Percentiles rank a stretch among this genome's conserved stretches.
phyloP scores from a whole-genome alignment of 139 green algal species.

The Picochlorum sp. region DNA sequence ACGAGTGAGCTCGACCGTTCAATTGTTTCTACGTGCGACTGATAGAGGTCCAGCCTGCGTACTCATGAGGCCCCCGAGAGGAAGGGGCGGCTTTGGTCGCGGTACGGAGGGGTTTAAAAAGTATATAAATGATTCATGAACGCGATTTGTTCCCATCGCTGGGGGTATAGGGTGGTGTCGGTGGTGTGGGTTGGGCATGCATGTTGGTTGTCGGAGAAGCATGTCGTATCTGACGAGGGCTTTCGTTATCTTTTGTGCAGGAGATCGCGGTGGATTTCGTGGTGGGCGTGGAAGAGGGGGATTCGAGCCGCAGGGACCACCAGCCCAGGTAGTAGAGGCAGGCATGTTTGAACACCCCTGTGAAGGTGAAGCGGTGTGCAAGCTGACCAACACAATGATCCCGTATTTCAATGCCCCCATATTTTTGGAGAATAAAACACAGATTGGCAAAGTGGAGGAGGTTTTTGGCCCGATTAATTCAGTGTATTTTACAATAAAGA shows the following conservation, averaged over 20 bases:
- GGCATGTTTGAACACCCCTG: constrained; percentile 88
- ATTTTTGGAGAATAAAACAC: constrained; percentile 96
- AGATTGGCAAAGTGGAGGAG: constrained; percentile 97
- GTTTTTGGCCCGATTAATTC: constrained; percentile 94
- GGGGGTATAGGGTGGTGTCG: too few species aligned
- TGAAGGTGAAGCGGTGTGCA: constrained; percentile 94
- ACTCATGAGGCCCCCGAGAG: constrained; percentile 12
- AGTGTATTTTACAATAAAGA: constrained; percentile 92
- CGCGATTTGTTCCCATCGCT: too few species aligned
- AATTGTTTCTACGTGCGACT: not conserved
- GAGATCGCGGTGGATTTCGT: constrained; percentile 18
- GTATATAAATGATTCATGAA: not conserved
- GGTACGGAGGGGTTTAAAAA: constrained; percentile 6
- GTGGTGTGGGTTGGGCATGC: not conserved
- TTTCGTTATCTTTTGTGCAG: not conserved
- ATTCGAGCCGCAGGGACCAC: constrained; percentile 30
- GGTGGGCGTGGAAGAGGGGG: constrained; percentile 15
- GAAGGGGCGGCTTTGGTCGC: constrained; percentile 9
- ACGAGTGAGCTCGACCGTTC: too few species aligned
- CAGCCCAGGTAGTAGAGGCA: constrained; percentile 68
- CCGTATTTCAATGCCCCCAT: constrained; percentile 99
- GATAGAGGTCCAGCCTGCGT: not conserved
- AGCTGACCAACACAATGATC: constrained; percentile 93
- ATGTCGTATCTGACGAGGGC: not conserved
- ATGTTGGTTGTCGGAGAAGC: not conserved